These are phyloP conservation scores for Coffea eugenioides DNA, from an alignment of 257 asterid species.

Conservation along the genomic window DNA sequence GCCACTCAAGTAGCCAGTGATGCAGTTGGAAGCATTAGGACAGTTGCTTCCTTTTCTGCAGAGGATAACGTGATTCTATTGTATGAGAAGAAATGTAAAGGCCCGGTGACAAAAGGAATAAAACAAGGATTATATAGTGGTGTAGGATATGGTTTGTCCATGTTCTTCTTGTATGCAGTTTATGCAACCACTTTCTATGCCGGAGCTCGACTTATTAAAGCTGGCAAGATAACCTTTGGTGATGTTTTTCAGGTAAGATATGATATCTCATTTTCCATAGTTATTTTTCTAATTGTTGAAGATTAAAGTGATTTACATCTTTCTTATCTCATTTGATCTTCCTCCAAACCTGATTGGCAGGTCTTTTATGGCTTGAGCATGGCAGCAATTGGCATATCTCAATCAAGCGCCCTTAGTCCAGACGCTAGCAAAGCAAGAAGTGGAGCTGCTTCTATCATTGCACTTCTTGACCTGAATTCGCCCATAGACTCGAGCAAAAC, in stretches of 20 bases:
- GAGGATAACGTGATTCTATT: constrained; percentile 56
- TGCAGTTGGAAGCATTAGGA: constrained; percentile 18
- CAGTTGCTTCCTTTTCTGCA: constrained; percentile 70
- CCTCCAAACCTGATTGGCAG: constrained; percentile 19
- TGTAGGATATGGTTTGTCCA: constrained; percentile 51
- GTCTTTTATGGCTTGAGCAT: constrained; percentile 54
- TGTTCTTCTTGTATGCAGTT: constrained; percentile 45
- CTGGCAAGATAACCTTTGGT: constrained; percentile 45
- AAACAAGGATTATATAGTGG: constrained; percentile 57
- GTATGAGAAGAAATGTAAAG: constrained; percentile 47
- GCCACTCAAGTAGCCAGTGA: constrained; percentile 67
- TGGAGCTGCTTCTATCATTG: constrained; percentile 59
- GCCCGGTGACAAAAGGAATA: constrained; percentile 40
- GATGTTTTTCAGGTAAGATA: constrained; percentile 55
- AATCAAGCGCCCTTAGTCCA: constrained; percentile 62
- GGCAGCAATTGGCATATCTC: constrained; percentile 57
- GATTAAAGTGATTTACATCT: background rate
- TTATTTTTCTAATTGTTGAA: background rate
- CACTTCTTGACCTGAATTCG: constrained; percentile 51
- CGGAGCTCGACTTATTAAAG: constrained; percentile 61
- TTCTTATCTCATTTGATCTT: background rate
- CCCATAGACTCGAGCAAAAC: constrained; percentile 42
- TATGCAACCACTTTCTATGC: constrained; percentile 60
- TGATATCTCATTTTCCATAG: background rate
- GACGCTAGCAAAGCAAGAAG: constrained; percentile 54